Percentiles rank a stretch among this genome's conserved stretches.
phyloP scores from a whole-genome alignment of 2,329 filamentous ascomycete genomes.

The Phymatotrichopsis omnivora region DNA sequence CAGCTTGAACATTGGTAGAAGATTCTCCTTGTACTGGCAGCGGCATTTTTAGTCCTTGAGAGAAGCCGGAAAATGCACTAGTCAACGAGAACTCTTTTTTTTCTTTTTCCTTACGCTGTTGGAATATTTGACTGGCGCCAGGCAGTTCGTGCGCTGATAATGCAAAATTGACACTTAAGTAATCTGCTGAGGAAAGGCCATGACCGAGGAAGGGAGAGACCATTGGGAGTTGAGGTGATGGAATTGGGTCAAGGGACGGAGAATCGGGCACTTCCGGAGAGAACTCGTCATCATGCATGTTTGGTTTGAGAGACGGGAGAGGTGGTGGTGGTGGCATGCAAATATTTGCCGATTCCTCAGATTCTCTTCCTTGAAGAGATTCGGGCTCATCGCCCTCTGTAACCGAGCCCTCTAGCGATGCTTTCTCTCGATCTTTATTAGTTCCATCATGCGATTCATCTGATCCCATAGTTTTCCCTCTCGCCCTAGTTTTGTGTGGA shows the following conservation, averaged over 20 bases:
- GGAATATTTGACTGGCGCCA: no score
- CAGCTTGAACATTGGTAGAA: no score
- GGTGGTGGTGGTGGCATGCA: conserved; percentile 22
- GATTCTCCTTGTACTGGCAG: no score
- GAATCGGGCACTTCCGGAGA: conserved; percentile 20
- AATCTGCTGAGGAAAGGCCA: conserved; percentile 22
- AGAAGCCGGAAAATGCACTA: no score
- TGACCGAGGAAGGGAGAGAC: conserved; percentile 25
- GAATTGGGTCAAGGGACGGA: conserved; percentile 24
- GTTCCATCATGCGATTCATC: neutral
- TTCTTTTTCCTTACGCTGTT: no score
- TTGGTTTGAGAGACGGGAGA: conserved; percentile 12
- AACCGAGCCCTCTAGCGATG: neutral
- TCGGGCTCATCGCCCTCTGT: neutral
- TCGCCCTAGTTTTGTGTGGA: no score
- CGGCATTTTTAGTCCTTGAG: no score
- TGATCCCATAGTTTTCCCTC: conserved; percentile 1
- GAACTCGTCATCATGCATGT: neutral
- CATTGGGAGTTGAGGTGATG: conserved; percentile 22
- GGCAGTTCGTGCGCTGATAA: no score
- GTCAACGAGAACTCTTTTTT: no score
- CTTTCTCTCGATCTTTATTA: neutral
- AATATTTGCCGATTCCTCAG: conserved; percentile 9
- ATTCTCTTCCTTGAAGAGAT: neutral
- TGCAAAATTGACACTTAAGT: conserved; percentile 10